A percentile compares a stretch with the other conserved stretches of the same genome.
phyloP scores from a whole-genome alignment of 495 filamentous ascomycete genomes.

The Letharia lupina region DNA sequence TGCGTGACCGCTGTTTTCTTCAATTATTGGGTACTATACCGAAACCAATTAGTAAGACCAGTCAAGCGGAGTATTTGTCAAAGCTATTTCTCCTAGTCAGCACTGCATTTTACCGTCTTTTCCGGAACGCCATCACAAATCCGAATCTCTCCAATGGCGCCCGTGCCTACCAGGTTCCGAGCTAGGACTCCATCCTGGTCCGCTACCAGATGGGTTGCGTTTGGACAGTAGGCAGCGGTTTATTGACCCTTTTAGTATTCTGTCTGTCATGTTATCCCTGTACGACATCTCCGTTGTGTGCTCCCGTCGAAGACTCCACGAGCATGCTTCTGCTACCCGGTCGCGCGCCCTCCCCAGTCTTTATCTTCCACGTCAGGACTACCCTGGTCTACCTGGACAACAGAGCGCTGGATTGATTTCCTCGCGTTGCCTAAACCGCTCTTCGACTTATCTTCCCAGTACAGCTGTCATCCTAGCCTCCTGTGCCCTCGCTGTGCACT shows the following conservation, averaged over 20 bases:
- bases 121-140: neutral
- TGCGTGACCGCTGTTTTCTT: too few relatives aligned
- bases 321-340: neutral
- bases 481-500: neutral
- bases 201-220: neutral
- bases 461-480: neutral
- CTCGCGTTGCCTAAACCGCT: neutral
- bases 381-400: neutral
- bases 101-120: too few relatives aligned
- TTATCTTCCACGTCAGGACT: neutral
- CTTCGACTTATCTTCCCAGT: neutral
- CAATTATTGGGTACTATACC: too few relatives aligned
- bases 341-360: neutral
- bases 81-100: too few relatives aligned
- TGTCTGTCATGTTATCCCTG: too few relatives aligned
- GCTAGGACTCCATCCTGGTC: neutral
- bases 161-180: neutral
- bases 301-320: too few relatives aligned
- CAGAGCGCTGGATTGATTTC: neutral
- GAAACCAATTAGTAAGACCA: too few relatives aligned
- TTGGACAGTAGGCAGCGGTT: neutral
- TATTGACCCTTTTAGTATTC: neutral
- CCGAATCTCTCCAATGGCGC: neutral
- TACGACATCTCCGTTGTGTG: too few relatives aligned
- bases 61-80: too few relatives aligned